These are phyloP conservation scores for Chernovozyma sophiae-reginae DNA, from an alignment of 1,139 yeast genomes.

Conservation along the genomic window DNA sequence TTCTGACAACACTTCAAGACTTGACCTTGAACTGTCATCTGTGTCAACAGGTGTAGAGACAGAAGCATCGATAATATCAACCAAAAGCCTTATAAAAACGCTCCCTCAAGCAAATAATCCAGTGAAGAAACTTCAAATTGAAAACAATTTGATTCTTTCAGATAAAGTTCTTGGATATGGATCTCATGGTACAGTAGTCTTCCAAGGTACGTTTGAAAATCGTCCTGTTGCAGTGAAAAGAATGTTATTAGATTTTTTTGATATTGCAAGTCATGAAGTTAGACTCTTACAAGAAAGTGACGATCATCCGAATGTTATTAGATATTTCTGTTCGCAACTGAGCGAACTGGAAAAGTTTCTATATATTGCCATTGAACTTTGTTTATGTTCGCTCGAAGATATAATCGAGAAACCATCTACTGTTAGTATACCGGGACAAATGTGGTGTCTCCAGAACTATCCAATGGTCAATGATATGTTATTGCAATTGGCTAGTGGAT, in stretches of 20 bases:
- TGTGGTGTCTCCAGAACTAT: slow-evolving; percentile 8
- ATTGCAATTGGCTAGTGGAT: slow-evolving; percentile 77
- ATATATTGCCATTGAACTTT: slow-evolving; percentile 88
- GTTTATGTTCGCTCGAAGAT: slow-evolving; percentile 86
- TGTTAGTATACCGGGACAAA: background rate
- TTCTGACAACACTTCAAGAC: slow-evolving; percentile 6
- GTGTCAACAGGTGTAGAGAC: background rate
- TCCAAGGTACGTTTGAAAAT: slow-evolving; percentile 82
- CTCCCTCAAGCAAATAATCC: slow-evolving; percentile 11
- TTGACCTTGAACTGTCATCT: background rate
- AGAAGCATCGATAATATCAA: background rate
- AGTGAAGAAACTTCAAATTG: slow-evolving; percentile 36
- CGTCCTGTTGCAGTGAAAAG: slow-evolving; percentile 95
- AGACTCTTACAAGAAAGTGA: slow-evolving; percentile 86
- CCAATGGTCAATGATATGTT: slow-evolving; percentile 45
- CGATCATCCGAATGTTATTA: slow-evolving; percentile 90
- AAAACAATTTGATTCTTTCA: slow-evolving; percentile 59
- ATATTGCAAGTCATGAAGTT: slow-evolving; percentile 94
- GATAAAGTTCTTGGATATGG: slow-evolving; percentile 87
- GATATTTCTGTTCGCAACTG: slow-evolving; percentile 89
- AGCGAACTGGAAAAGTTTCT: slow-evolving; percentile 69
- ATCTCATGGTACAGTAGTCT: slow-evolving; percentile 94
- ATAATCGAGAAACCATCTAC: slow-evolving; percentile 55
- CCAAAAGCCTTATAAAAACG: background rate
- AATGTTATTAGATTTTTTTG: slow-evolving; percentile 89